A percentile compares a stretch with the other conserved stretches of the same genome.
phyloP scores from a whole-genome alignment of 768 basidiomycete species.

The Saitozyma sp. region DNA sequence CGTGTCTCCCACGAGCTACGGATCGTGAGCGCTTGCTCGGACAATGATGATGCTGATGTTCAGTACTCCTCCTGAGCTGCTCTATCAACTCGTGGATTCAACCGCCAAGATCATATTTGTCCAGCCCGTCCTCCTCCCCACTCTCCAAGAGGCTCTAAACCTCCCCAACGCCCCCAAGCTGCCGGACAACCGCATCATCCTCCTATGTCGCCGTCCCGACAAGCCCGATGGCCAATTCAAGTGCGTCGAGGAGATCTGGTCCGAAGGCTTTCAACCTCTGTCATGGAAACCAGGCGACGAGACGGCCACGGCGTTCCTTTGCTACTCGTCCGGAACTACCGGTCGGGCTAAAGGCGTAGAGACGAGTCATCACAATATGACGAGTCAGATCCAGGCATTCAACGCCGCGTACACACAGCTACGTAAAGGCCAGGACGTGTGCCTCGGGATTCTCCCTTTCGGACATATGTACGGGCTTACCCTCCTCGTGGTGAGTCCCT shows the following conservation, averaged over 20 bases:
- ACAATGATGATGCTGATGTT: constrained; percentile 28
- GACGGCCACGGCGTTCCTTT: constrained; percentile 46
- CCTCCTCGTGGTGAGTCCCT: background rate
- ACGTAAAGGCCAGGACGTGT: constrained; percentile 56
- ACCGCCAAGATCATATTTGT: constrained; percentile 65
- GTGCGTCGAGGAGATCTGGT: constrained; percentile 25
- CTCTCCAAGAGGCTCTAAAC: constrained; percentile 63
- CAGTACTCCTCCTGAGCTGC: constrained; percentile 69
- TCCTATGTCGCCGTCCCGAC: constrained; percentile 54
- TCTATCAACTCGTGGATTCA: constrained; percentile 70
- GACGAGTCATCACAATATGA: constrained; percentile 61
- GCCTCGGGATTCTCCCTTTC: constrained; percentile 67
- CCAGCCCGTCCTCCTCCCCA: constrained; percentile 63
- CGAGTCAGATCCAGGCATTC: constrained; percentile 61
- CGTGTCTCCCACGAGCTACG: constrained; percentile 67
- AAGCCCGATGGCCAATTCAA: constrained; percentile 11
- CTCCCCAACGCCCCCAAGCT: constrained; percentile 43
- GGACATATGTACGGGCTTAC: constrained; percentile 57
- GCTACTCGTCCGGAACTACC: constrained; percentile 51
- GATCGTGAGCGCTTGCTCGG: constrained; percentile 22
- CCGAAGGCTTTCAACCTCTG: constrained; percentile 8
- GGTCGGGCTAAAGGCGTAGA: constrained; percentile 51
- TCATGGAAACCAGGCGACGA: constrained; percentile 22
- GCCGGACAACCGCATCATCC: constrained; percentile 59
- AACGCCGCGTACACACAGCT: constrained; percentile 56